Conservation (phyloP, 2,329 filamentous ascomycete species). For the Atkinsonella hypoxylon region DNA sequence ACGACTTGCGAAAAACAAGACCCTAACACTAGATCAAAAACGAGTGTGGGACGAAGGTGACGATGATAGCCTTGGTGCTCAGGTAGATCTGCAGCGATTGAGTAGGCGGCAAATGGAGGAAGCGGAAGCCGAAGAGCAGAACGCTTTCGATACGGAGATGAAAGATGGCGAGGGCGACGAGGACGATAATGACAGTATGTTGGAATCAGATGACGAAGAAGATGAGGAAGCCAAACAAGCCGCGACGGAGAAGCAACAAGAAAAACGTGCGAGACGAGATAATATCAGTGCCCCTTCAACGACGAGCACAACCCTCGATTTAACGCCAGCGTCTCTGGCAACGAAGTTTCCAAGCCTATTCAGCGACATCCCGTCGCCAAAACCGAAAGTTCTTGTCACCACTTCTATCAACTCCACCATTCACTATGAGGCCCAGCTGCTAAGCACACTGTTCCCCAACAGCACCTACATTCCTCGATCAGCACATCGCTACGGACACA, state of each 20-base stretch:
- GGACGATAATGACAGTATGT: slow-evolving; percentile 66
- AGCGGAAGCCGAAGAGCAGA: slow-evolving; percentile 37
- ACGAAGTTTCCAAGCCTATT: slow-evolving; percentile 53
- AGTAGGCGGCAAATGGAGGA: slow-evolving; percentile 45
- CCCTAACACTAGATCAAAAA: slow-evolving; percentile 74
- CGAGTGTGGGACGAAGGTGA: slow-evolving; percentile 78
- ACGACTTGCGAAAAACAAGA: slow-evolving; percentile 66
- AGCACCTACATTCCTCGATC: slow-evolving; percentile 77
- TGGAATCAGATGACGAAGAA: slow-evolving; percentile 50
- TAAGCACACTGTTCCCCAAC: slow-evolving; percentile 78
- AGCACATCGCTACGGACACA: slow-evolving; percentile 72
- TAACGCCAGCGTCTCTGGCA: slow-evolving; percentile 47
- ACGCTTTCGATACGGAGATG: slow-evolving; percentile 30
- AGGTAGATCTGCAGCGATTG: slow-evolving; percentile 47
- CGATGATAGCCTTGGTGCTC: slow-evolving; percentile 42
- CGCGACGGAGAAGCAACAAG: slow-evolving; percentile 30
- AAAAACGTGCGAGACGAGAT: slow-evolving; percentile 33
- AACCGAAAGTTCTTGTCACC: slow-evolving; percentile 83
- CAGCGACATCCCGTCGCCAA: slow-evolving; percentile 42
- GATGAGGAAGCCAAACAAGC: slow-evolving; percentile 35
- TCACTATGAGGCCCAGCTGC: slow-evolving; percentile 67
- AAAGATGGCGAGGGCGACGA: slow-evolving; percentile 37
- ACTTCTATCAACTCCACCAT: slow-evolving; percentile 82
- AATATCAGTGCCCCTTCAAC: slow-evolving; percentile 45
- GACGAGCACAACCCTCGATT: slow-evolving; percentile 50